These are phyloP conservation scores for Aegilops speltoides DNA, from an alignment of 176 grass and related monocot genomes.

Conservation along the genomic window DNA sequence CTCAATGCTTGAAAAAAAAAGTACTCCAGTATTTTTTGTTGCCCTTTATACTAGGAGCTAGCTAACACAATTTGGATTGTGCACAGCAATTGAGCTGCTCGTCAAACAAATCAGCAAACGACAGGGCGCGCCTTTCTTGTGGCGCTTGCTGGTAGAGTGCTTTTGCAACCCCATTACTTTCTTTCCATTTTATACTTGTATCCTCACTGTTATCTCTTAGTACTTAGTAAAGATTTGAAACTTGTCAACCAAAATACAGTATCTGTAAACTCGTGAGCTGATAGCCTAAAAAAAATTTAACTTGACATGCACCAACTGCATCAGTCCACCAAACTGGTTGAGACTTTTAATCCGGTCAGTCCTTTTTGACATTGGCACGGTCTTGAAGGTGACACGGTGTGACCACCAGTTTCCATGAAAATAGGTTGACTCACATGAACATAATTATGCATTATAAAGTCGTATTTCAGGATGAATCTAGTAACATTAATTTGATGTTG, in stretches of 20 bases:
- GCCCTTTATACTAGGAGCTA: not conserved
- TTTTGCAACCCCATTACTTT: not conserved
- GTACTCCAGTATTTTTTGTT: not conserved
- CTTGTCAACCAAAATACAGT: not conserved
- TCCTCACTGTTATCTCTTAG: not conserved
- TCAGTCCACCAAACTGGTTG: not conserved
- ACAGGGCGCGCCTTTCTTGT: slow-evolving; percentile 56
- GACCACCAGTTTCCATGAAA: not conserved
- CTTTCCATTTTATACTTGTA: not conserved
- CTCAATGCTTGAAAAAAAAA: not conserved
- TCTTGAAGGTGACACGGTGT: not conserved
- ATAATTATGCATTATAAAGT: not conserved
- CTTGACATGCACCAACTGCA: not conserved
- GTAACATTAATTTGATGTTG: not conserved
- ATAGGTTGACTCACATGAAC: not conserved
- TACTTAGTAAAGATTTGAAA: not conserved
- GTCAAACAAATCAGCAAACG: slow-evolving; percentile 53
- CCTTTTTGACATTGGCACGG: too few relatives aligned
- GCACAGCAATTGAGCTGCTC: slow-evolving; percentile 54
- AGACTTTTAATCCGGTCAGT: too few relatives aligned
- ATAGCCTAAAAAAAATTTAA: not conserved
- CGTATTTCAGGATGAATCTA: not conserved
- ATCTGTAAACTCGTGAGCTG: not conserved
- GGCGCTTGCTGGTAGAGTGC: slow-evolving; percentile 65
- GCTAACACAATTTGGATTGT: slow-evolving; percentile 18